Base-by-base conservation (phyloP, 2,329 filamentous ascomycete genomes). In the Monilinia laxa region DNA sequence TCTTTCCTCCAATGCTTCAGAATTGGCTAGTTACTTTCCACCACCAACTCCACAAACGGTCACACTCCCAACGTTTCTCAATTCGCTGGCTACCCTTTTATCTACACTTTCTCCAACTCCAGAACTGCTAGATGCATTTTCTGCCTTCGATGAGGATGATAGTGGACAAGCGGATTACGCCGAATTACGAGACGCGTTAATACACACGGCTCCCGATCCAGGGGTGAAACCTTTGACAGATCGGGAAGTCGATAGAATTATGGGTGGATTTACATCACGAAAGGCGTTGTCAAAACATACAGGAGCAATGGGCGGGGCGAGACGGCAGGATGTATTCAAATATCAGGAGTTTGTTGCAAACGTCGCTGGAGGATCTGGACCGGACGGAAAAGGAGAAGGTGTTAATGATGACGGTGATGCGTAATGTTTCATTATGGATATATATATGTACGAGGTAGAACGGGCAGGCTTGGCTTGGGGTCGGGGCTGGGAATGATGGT, bases 91-190 rank as follows among this genome's bases (percentile, higher is more conserved):
- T 0, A 85, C 86, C 12, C 84, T 91, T 2, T 82, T 98, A 3
- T 86, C 87, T 1, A 85, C 88, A 0, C 82, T 98, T 23, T 96
- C 92, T 0, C 88, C 91, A 0, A 86, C 87, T 28, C 84, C 87
- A 20, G 95, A 99, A 76, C 84, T 99, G 12, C 81, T 92, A 25
- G 94, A 93, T 1, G 95, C 95, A 0, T 94, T 99, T 72, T 92
- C 92, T 2, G 95, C 95, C 0, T 98, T 98, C 76, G 95, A 99
- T 75, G 91, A 96, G 69, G 93, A 96, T 70, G 95, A 99, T 76
- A 95, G 91, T 73, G 95, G 95, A 3, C 93, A 97, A 78, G 87
- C 98, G 51, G 93, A 98, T 75, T 80, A 96, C 25, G 84, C 81
- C 0, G 92, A 97, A 77, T 79, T 99, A 69, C 87, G 90, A 56